Conservation (phyloP, 2,329 filamentous ascomycete genomes). For the Cladosporium colombiae region DNA sequence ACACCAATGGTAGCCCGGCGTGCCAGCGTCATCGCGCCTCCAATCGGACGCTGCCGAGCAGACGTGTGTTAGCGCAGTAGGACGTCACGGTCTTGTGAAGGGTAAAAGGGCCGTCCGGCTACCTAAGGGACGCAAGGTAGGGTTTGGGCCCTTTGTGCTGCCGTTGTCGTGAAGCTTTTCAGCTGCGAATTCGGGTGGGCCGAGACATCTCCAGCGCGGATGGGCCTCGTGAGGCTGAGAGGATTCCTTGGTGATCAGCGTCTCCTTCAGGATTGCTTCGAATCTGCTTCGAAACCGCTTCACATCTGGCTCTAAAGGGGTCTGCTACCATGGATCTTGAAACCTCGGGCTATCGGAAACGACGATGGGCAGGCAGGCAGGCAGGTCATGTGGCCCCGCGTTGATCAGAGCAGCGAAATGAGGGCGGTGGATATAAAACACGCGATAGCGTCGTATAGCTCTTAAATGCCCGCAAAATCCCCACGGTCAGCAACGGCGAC, state of each 20-base stretch:
- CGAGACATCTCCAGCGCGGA: not conserved
- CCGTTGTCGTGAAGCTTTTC: conserved; percentile 7
- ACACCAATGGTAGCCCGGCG: not conserved
- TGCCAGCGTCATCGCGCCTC: not conserved
- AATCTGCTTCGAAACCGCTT: not conserved
- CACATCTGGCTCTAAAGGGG: not conserved
- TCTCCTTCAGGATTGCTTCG: conserved; percentile 8
- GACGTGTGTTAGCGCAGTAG: conserved; percentile 14
- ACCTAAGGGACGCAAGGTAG: not conserved
- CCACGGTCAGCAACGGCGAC: conserved; percentile 16
- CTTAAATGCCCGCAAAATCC: conserved; percentile 13
- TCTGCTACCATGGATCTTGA: not conserved
- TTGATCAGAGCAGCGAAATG: conserved; percentile 10
- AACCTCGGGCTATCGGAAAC: conserved; percentile 4
- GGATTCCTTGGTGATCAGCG: not conserved
- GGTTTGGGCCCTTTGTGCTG: conserved; percentile 1
- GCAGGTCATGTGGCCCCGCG: conserved; percentile 15
- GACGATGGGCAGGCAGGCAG: not conserved
- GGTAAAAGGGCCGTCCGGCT: not conserved
- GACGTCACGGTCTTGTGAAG: conserved; percentile 5
- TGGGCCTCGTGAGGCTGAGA: not conserved
- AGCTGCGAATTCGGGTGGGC: not conserved
- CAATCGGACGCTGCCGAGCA: conserved; percentile 17
- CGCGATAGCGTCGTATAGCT: conserved; percentile 10
- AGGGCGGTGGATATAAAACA: conserved; percentile 12